These are phyloP conservation scores for Trebouxia sp. DNA, from an alignment of 139 green algal genomes.

Conservation along the genomic window DNA sequence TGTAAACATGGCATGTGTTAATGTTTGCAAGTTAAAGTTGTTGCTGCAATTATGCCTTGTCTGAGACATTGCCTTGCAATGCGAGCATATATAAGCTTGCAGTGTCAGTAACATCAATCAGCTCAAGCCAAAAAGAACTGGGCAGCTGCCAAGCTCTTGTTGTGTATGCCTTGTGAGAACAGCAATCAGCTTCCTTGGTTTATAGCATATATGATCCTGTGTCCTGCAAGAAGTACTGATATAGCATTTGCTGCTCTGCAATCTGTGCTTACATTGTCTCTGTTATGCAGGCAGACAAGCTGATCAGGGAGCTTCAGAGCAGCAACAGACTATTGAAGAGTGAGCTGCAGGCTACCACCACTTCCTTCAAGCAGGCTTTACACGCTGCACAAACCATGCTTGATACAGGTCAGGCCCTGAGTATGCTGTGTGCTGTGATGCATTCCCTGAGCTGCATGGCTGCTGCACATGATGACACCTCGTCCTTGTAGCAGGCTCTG, in stretches of 20 bases:
- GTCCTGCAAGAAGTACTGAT: background rate
- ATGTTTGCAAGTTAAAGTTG: no score
- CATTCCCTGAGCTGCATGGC: background rate
- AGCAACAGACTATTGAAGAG: slow-evolving; percentile 44
- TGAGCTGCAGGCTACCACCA: slow-evolving; percentile 49
- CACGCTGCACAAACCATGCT: slow-evolving; percentile 39
- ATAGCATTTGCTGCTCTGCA: background rate
- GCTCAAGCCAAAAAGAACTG: no score
- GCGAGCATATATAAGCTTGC: no score
- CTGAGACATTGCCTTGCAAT: no score
- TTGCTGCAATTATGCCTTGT: no score
- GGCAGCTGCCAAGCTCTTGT: background rate
- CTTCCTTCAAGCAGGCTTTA: slow-evolving; percentile 47
- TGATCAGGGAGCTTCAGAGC: slow-evolving; percentile 31
- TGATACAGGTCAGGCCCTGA: slow-evolving; percentile 1
- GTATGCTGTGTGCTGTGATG: background rate
- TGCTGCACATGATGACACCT: slow-evolving; percentile 30
- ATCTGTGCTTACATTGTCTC: background rate
- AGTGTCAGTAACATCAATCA: no score
- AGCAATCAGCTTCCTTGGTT: background rate
- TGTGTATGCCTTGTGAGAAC: background rate
- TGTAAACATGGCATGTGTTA: background rate
- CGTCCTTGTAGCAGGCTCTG: slow-evolving; percentile 43
- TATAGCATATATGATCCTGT: background rate
- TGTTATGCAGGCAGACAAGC: background rate